A percentile compares a stretch with the other conserved stretches of the same genome.
Conservation (phyloP, 176 grass and related monocot species). For the Ampelocalamus luodianensis region DNA sequence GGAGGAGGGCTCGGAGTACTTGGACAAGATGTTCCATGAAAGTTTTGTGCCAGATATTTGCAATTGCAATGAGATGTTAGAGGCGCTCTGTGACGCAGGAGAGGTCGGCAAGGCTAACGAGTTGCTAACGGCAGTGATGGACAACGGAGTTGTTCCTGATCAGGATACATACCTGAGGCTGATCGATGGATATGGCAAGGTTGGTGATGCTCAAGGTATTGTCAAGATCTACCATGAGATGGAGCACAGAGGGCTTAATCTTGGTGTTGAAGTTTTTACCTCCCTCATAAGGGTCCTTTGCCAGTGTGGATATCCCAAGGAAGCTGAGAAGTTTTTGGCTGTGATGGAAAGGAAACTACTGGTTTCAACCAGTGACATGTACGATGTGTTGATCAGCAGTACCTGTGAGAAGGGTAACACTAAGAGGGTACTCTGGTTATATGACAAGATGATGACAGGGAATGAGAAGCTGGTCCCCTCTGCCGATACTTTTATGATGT, state of each 20-base stretch:
- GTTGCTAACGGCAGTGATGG: conserved; percentile 55
- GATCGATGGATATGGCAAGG: conserved; percentile 57
- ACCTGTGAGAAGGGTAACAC: conserved; percentile 60
- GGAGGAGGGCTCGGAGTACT: conserved; percentile 53
- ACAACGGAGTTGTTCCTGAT: conserved; percentile 62
- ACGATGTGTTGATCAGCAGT: conserved; percentile 56
- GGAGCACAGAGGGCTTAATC: conserved; percentile 53
- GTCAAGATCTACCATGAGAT: conserved; percentile 80
- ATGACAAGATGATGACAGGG: conserved; percentile 62
- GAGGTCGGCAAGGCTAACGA: conserved; percentile 58
- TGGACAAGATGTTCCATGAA: conserved; percentile 63
- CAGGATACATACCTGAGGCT: conserved; percentile 55
- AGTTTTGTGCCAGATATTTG: conserved; percentile 50
- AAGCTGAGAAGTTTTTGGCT: conserved; percentile 73
- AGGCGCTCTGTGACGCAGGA: conserved; percentile 47
- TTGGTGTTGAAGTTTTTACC: conserved; percentile 32
- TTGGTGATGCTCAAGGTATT: conserved; percentile 52
- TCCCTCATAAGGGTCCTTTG: conserved; percentile 67
- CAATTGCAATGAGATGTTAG: conserved; percentile 60
- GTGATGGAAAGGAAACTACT: conserved; percentile 53
- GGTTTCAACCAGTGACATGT: conserved; percentile 42
- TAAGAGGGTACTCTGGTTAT: conserved; percentile 71
- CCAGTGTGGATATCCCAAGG: conserved; percentile 55
- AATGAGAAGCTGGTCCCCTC: conserved; percentile 58
- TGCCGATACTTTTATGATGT: conserved; percentile 59